Evolutionary conservation across 768 basidiomycete species (phyloP).

Genomic region (Mycena alexandri): DNA sequence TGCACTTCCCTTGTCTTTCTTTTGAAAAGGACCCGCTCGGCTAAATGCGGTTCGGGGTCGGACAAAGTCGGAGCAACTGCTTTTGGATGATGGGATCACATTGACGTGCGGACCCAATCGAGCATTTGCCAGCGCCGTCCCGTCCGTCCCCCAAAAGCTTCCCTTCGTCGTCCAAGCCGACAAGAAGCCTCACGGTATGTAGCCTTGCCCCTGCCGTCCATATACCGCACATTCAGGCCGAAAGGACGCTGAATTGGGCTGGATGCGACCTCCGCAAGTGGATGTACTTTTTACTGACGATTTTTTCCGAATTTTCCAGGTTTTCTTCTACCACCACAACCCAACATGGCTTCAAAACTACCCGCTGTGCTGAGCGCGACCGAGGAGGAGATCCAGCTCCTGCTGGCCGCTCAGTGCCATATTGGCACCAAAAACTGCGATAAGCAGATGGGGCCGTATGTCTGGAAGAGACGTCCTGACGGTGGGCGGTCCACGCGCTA

Average conservation of each 20-base stretch:
- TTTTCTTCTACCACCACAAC: neutral
- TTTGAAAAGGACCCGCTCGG: too few relatives aligned
- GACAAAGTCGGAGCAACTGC: too few relatives aligned
- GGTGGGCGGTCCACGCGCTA: constrained; percentile 65
- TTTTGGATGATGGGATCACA: too few relatives aligned
- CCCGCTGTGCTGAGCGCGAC: constrained; percentile 94
- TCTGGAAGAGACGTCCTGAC: constrained; percentile 96
- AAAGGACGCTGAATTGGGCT: constrained; percentile 52
- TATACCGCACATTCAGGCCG: too few relatives aligned
- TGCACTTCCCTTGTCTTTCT: too few relatives aligned
- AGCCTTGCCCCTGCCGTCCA: too few relatives aligned
- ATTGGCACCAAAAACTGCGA: constrained; percentile 99
- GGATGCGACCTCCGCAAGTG: constrained; percentile 53
- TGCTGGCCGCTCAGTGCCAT: constrained; percentile 96
- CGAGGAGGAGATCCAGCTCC: constrained; percentile 96
- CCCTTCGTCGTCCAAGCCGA: too few relatives aligned
- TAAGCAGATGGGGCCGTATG: constrained; percentile 98
- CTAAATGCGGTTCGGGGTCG: too few relatives aligned
- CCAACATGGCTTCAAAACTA: constrained; percentile 85
- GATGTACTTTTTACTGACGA: constrained; percentile 48
- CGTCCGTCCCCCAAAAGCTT: too few relatives aligned
- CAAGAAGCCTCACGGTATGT: too few relatives aligned
- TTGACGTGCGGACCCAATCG: too few relatives aligned
- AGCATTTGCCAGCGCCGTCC: too few relatives aligned
- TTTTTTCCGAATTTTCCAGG: constrained; percentile 11